Evolutionary conservation across 371 early-diverging fungal species (phyloP).

Genomic region (Dichotomocladium elegans): DNA sequence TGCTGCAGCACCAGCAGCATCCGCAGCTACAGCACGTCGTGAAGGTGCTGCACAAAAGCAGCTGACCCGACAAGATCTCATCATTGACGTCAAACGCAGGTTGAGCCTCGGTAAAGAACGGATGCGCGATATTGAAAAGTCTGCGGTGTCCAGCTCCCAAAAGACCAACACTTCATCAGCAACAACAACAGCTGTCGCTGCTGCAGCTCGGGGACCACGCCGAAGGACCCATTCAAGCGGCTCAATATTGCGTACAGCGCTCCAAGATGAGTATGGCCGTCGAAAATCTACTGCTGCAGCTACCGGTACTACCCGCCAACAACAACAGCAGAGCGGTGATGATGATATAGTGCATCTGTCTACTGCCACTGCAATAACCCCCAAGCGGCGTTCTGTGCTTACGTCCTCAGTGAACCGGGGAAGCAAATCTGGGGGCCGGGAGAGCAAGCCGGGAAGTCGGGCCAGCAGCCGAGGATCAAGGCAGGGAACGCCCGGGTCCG

Average conservation of each 20-base stretch:
- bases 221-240: conserved; percentile 32
- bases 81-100: conserved; percentile 20
- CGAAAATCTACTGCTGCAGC: conserved; percentile 10
- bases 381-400: conserved; percentile 16
- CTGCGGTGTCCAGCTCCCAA: background rate
- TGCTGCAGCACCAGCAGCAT: conserved; percentile 1
- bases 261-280: conserved; percentile 6
- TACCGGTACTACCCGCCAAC: background rate
- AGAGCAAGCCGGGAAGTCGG: conserved; percentile 4
- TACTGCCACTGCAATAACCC: too few species aligned
- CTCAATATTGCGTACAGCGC: conserved; percentile 7
- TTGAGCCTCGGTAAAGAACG: conserved; percentile 28
- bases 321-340: conserved; percentile 1
- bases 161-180: background rate
- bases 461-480: conserved; percentile 10
- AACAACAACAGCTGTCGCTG: background rate
- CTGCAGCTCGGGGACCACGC: conserved; percentile 14
- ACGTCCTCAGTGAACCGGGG: conserved; percentile 8
- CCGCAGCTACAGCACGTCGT: conserved; percentile 1
- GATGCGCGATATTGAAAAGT: conserved; percentile 18
- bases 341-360: conserved; percentile 7
- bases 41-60: background rate
- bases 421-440: too few species aligned
- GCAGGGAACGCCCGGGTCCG: conserved; percentile 6
- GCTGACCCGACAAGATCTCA: conserved; percentile 6